Percentiles rank a stretch among this genome's conserved stretches.
Evolutionary conservation across 2,329 filamentous ascomycete genomes (phyloP).

Genomic region (Sphaerulina musiva): DNA sequence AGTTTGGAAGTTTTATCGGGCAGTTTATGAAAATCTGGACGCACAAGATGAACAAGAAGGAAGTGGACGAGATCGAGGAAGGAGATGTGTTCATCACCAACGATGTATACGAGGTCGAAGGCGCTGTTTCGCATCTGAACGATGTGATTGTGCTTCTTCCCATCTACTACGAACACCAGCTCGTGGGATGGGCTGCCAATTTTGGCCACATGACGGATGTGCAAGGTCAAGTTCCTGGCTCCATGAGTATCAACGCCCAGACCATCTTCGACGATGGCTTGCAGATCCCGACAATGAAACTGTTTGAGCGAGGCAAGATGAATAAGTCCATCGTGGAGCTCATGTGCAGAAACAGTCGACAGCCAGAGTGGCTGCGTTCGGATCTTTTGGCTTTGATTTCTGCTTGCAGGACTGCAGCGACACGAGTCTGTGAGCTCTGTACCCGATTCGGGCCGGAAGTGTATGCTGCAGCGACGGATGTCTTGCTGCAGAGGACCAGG

Average conservation of each 20-base stretch:
- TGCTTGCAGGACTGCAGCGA: slow-evolving; percentile 25
- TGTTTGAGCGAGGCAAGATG: slow-evolving; percentile 27
- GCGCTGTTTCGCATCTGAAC: slow-evolving; percentile 26
- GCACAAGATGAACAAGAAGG: slow-evolving; percentile 21
- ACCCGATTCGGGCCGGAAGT: slow-evolving; percentile 25
- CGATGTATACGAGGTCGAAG: slow-evolving; percentile 27
- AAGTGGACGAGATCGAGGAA: slow-evolving; percentile 24
- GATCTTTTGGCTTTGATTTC: slow-evolving; percentile 26
- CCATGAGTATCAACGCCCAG: slow-evolving; percentile 27
- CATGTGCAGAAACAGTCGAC: slow-evolving; percentile 25
- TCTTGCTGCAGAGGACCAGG: slow-evolving; percentile 21
- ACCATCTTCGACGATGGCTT: slow-evolving; percentile 27
- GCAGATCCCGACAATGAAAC: slow-evolving; percentile 27
- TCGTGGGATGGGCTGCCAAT: slow-evolving; percentile 28
- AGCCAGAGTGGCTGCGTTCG: slow-evolving; percentile 26
- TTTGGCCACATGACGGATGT: slow-evolving; percentile 28
- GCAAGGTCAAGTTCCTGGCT: slow-evolving; percentile 26
- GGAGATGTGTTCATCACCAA: slow-evolving; percentile 28
- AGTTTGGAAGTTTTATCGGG: slow-evolving; percentile 27
- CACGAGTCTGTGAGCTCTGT: slow-evolving; percentile 26
- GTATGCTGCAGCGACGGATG: slow-evolving; percentile 23
- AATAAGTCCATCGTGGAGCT: slow-evolving; percentile 26
- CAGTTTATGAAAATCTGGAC: slow-evolving; percentile 28
- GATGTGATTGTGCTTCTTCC: slow-evolving; percentile 23
- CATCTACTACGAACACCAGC: slow-evolving; percentile 26